A percentile compares a stretch with the other conserved stretches of the same genome.
phyloP scores from a whole-genome alignment of 2,329 filamentous ascomycete genomes.

The Tympanopsis confertula region DNA sequence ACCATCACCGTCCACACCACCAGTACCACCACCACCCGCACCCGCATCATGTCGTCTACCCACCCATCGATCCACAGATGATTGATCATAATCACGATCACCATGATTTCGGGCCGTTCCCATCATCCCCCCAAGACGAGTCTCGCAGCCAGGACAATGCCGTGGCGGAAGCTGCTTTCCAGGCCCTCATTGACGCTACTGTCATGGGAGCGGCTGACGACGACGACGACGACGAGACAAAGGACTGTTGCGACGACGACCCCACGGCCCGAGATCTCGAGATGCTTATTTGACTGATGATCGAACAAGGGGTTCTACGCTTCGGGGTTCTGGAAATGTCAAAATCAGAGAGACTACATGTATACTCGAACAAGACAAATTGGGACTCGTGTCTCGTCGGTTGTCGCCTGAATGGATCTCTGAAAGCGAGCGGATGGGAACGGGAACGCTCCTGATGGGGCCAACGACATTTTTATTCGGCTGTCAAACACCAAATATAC shows the following conservation, averaged over 20 bases:
- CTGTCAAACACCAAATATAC: no score
- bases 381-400: no score
- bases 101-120: slow-evolving; percentile 23
- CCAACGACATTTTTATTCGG: no score
- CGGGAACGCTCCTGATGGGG: no score
- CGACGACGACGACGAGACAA: slow-evolving; percentile 6
- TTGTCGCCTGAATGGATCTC: no score
- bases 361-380: no score
- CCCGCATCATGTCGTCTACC: slow-evolving; percentile 24
- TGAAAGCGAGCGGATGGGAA: no score
- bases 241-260: slow-evolving; percentile 4
- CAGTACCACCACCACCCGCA: slow-evolving; percentile 8
- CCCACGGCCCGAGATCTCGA: no score
- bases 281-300: no score
- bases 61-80: slow-evolving; percentile 49
- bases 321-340: no score
- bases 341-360: no score
- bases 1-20: slow-evolving; percentile 10
- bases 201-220: slow-evolving; percentile 20
- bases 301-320: no score
- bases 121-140: slow-evolving; percentile 18
- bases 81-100: slow-evolving; percentile 20
- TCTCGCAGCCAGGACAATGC: slow-evolving; percentile 13
- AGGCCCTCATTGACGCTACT: slow-evolving; percentile 37
- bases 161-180: slow-evolving; percentile 36